phyloP scores from a whole-genome alignment of 2,329 filamentous ascomycete species.

The Thyridium curvatum region DNA sequence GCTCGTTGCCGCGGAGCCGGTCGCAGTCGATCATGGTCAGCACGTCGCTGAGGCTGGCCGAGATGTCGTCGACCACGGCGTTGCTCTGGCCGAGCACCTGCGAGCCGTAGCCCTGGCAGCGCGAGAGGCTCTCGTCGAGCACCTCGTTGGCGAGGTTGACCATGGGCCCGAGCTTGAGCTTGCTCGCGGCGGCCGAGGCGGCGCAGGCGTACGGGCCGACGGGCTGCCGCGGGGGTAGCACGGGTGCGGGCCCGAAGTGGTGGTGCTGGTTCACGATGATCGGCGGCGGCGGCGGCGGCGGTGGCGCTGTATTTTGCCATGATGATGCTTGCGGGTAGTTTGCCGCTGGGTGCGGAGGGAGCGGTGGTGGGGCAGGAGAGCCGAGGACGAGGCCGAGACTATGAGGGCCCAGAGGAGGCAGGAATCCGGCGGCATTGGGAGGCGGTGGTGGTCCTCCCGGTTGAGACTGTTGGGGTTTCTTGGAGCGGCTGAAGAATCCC shows the following conservation, averaged over 20 bases:
- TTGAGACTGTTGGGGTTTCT: slow-evolving; percentile 1
- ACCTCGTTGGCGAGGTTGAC: slow-evolving; percentile 35
- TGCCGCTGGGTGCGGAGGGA: slow-evolving; percentile 1
- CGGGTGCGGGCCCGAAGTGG: slow-evolving; percentile 25
- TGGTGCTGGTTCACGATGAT: slow-evolving; percentile 48
- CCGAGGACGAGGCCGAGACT: not conserved
- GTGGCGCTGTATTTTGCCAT: not conserved
- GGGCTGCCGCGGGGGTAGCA: slow-evolving; percentile 6
- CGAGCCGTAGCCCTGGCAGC: slow-evolving; percentile 33
- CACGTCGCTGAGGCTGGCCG: slow-evolving; percentile 56
- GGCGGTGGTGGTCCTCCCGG: not conserved
- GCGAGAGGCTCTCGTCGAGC: slow-evolving; percentile 35
- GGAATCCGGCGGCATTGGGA: not conserved
- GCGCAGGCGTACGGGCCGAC: slow-evolving; percentile 9
- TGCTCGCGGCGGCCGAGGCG: slow-evolving; percentile 12
- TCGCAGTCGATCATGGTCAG: slow-evolving; percentile 69
- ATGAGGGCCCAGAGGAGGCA: not conserved
- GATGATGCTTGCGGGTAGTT: not conserved
- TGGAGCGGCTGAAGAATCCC: slow-evolving; percentile 4
- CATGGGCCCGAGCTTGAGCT: slow-evolving; percentile 31
- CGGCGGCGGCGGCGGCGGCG: slow-evolving; percentile 19
- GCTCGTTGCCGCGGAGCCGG: slow-evolving; percentile 43
- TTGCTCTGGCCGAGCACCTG: slow-evolving; percentile 39
- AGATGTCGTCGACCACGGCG: slow-evolving; percentile 52
- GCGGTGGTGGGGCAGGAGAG: not conserved